Evolutionary conservation across 139 green algal species (phyloP).

Genomic region (Micractinium conductrix): DNA sequence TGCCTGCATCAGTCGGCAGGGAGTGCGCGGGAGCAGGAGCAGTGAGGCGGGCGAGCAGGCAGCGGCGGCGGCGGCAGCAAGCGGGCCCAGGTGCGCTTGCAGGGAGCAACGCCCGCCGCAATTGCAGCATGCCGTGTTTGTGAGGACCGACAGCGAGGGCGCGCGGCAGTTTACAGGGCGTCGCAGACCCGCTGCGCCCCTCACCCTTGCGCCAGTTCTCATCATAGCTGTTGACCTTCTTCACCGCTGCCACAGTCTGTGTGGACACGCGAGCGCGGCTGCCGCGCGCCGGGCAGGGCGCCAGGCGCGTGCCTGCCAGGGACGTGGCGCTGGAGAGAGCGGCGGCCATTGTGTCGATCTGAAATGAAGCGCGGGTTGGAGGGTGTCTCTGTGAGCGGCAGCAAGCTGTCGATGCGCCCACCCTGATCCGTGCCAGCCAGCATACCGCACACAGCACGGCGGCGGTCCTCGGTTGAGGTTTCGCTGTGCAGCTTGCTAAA

Average conservation of each 20-base stretch:
- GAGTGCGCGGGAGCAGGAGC: neutral
- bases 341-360: too few relatives aligned
- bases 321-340: slow-evolving; percentile 1
- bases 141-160: neutral
- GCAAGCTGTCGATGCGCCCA: too few relatives aligned
- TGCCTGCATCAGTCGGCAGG: slow-evolving; percentile 26
- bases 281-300: neutral
- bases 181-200: too few relatives aligned
- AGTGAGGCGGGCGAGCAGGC: neutral
- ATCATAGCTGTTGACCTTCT: slow-evolving; percentile 47
- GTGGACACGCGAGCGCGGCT: neutral
- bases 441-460: too few relatives aligned
- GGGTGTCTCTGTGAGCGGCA: too few relatives aligned
- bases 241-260: slow-evolving; percentile 1
- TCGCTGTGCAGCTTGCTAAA: too few relatives aligned
- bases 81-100: neutral
- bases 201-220: slow-evolving; percentile 47
- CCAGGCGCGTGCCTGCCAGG: slow-evolving; percentile 1
- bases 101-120: neutral
- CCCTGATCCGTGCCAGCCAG: too few relatives aligned
- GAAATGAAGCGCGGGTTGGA: too few relatives aligned
- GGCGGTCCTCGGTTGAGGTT: too few relatives aligned
- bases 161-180: neutral
- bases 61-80: neutral
- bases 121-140: neutral